Percentiles rank a stretch among this genome's conserved stretches.
These are phyloP conservation scores for Colletotrichum godetiae DNA, from an alignment of 2,329 filamentous ascomycete species.

Conservation along the genomic window DNA sequence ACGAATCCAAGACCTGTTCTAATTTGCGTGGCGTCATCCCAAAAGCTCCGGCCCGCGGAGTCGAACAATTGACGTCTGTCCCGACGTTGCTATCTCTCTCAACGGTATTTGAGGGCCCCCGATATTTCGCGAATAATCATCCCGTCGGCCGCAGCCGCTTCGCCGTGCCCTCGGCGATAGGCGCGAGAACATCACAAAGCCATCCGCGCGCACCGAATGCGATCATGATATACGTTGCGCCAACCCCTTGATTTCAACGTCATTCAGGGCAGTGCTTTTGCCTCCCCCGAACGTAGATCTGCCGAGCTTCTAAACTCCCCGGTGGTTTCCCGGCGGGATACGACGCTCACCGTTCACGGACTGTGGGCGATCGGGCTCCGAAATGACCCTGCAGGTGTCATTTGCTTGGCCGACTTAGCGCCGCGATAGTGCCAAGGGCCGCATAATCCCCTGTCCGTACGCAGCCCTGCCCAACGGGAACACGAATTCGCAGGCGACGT, in stretches of 20 bases:
- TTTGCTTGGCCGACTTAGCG: slow-evolving; percentile 5
- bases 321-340: not conserved
- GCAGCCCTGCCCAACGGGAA: not conserved
- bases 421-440: not conserved
- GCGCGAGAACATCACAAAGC: not conserved
- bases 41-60: not conserved
- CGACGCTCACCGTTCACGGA: not conserved
- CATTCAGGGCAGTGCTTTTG: not conserved
- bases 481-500: not conserved
- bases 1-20: not conserved
- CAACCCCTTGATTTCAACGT: not conserved
- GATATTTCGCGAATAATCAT: not conserved
- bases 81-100: too few species aligned
- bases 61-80: not conserved
- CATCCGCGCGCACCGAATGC: not conserved
- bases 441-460: not conserved
- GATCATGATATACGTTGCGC: not conserved
- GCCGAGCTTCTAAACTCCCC: not conserved
- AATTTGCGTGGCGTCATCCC: not conserved
- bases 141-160: not conserved
- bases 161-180: not conserved
- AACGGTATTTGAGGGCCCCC: too few species aligned
- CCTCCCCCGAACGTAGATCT: not conserved
- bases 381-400: slow-evolving; percentile 1
- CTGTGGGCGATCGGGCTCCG: not conserved